A percentile compares a stretch with the other conserved stretches of the same genome.
These are phyloP conservation scores for Neocatenulostroma microsporum DNA, from an alignment of 2,329 filamentous ascomycete species.

Conservation along the genomic window DNA sequence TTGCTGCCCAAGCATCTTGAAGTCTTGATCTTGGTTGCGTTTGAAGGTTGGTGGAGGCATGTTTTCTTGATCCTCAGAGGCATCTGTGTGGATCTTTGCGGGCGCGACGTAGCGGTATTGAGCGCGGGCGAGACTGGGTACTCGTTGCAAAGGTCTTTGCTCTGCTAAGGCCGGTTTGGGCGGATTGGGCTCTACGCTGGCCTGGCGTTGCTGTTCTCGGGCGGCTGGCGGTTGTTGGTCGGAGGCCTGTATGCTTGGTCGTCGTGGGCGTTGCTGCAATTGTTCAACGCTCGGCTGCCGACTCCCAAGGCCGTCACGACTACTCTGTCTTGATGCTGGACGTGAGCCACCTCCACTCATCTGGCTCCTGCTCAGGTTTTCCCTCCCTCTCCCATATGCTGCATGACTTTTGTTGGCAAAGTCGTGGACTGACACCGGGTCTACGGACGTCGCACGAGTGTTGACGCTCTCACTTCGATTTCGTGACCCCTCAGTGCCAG, in stretches of 20 bases:
- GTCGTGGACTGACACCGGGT: conserved; percentile 29
- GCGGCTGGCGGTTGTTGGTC: conserved; percentile 8
- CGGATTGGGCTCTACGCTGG: conserved; percentile 20
- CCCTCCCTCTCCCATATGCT: conserved; percentile 22
- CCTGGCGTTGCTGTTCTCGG: conserved; percentile 9
- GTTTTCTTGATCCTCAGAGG: conserved; percentile 75
- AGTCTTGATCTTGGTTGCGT: conserved; percentile 49
- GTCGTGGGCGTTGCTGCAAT: conserved; percentile 16
- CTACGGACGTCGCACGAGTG: conserved; percentile 25
- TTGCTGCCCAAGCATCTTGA: conserved; percentile 50
- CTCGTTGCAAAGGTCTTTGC: conserved; percentile 30
- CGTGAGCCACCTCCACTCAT: conserved; percentile 21
- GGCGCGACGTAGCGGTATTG: conserved; percentile 40
- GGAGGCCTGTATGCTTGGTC: conserved; percentile 18
- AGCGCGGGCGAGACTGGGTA: conserved; percentile 32
- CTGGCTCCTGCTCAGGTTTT: conserved; percentile 22
- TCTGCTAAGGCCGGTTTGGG: conserved; percentile 16
- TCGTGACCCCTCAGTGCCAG: conserved; percentile 17
- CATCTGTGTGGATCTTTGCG: conserved; percentile 52
- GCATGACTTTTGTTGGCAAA: conserved; percentile 24
- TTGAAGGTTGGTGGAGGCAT: conserved; percentile 64
- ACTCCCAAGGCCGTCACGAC: conserved; percentile 20
- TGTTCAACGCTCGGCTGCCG: conserved; percentile 26
- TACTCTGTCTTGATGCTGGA: conserved; percentile 23
- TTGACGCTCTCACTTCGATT: conserved; percentile 27